phyloP scores from a whole-genome alignment of 768 basidiomycete species.

The Collybia nuda region DNA sequence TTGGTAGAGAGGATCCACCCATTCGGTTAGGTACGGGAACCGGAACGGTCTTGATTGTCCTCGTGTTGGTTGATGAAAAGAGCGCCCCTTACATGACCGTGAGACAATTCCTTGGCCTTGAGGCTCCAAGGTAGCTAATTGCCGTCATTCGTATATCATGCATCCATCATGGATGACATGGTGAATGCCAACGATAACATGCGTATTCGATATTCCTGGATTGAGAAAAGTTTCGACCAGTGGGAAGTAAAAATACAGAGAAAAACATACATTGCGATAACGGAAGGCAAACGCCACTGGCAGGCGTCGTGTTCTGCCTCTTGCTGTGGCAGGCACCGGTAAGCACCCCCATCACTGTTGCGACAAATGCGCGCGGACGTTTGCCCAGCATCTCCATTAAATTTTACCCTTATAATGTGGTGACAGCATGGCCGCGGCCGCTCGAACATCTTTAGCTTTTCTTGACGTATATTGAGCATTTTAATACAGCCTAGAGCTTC shows the following conservation, averaged over 20 bases:
- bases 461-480: no score
- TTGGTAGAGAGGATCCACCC: conserved; percentile 17
- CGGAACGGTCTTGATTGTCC: conserved; percentile 29
- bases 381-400: not conserved
- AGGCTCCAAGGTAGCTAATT: not conserved
- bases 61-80: conserved; percentile 20
- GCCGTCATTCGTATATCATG: not conserved
- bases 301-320: not conserved
- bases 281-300: not conserved
- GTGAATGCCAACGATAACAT: not conserved
- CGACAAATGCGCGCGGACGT: not conserved
- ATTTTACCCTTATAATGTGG: not conserved
- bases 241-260: not conserved
- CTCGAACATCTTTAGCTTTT: no score
- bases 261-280: not conserved
- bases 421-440: no score
- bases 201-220: no score
- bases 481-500: no score
- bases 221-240: no score
- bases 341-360: not conserved
- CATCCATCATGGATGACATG: conserved; percentile 1
- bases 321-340: not conserved
- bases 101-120: not conserved
- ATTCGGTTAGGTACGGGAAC: conserved; percentile 21
- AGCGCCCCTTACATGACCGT: conserved; percentile 5